Evolutionary conservation across 441 rosid species (phyloP).

Genomic region (Adansonia grandidieri): DNA sequence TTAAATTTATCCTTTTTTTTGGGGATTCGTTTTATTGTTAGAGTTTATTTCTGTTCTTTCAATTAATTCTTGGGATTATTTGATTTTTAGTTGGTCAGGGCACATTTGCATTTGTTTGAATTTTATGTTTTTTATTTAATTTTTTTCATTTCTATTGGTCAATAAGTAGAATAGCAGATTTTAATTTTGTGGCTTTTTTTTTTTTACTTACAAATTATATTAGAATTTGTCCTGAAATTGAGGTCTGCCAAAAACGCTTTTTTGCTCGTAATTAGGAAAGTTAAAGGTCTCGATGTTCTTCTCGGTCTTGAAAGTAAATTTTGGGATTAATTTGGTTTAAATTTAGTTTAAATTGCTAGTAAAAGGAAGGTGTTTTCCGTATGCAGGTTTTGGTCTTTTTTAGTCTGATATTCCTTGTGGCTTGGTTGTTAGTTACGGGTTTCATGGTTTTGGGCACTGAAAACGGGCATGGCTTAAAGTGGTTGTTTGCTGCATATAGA

Average conservation of each 20-base stretch:
- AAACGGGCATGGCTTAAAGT: not conserved
- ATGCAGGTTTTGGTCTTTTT: not conserved
- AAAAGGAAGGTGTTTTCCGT: not conserved
- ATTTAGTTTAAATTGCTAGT: not conserved
- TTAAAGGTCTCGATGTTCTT: not conserved
- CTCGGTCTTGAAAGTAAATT: not conserved
- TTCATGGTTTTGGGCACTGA: not conserved
- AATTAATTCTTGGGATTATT: not conserved
- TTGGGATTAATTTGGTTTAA: not conserved
- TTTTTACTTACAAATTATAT: not conserved
- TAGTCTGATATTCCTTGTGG: not conserved
- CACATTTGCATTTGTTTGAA: not conserved
- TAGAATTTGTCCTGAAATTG: not conserved
- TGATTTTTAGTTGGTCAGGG: not conserved
- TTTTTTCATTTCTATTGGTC: not conserved
- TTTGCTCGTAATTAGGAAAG: not conserved
- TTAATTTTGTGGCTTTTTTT: not conserved
- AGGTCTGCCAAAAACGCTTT: not conserved
- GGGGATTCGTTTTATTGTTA: not conserved
- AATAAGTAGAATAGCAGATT: not conserved
- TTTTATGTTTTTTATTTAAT: not conserved
- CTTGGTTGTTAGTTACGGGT: not conserved
- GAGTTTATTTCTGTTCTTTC: not conserved
- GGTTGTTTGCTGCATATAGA: not conserved
- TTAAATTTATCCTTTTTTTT: too few species aligned